Conservation (phyloP, 73 alveolate species). For the Halteria grandinella region DNA sequence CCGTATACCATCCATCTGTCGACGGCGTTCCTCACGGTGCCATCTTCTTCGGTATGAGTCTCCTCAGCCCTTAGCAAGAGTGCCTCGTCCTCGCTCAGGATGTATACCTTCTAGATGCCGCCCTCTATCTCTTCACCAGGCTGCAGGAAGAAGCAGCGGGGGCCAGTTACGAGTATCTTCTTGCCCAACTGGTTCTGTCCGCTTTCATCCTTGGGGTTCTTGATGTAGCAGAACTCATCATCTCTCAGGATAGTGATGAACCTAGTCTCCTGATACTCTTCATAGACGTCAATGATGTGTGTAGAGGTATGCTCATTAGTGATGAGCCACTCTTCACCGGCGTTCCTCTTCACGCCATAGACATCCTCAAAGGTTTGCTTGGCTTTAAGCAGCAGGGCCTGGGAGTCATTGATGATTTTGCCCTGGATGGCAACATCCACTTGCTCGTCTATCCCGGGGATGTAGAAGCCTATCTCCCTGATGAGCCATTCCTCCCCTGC, state of each 20-base stretch:
- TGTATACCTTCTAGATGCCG: slow-evolving; percentile 72
- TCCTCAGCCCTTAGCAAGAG: slow-evolving; percentile 83
- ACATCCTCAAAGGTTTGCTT: slow-evolving; percentile 68
- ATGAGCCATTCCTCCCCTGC: slow-evolving; percentile 87
- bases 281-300: slow-evolving; percentile 83
- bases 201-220: slow-evolving; percentile 75
- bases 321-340: slow-evolving; percentile 89
- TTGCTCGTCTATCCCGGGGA: slow-evolving; percentile 79
- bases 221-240: slow-evolving; percentile 78
- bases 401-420: slow-evolving; percentile 67
- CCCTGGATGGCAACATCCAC: slow-evolving; percentile 65
- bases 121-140: slow-evolving; percentile 82
- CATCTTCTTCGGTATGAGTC: slow-evolving; percentile 65
- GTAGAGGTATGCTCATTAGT: slow-evolving; percentile 70
- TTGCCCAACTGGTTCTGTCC: slow-evolving; percentile 70
- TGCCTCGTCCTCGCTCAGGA: slow-evolving; percentile 81
- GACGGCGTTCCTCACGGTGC: slow-evolving; percentile 71
- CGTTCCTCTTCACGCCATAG: slow-evolving; percentile 76
- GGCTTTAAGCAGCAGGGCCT: slow-evolving; percentile 79
- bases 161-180: slow-evolving; percentile 72
- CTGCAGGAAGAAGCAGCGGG: slow-evolving; percentile 77
- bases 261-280: slow-evolving; percentile 35
- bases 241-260: slow-evolving; percentile 73
- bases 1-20: slow-evolving; percentile 92
- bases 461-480: slow-evolving; percentile 81